Evolutionary conservation across 768 basidiomycete species (phyloP).

Genomic region (Mycena kentingensis): DNA sequence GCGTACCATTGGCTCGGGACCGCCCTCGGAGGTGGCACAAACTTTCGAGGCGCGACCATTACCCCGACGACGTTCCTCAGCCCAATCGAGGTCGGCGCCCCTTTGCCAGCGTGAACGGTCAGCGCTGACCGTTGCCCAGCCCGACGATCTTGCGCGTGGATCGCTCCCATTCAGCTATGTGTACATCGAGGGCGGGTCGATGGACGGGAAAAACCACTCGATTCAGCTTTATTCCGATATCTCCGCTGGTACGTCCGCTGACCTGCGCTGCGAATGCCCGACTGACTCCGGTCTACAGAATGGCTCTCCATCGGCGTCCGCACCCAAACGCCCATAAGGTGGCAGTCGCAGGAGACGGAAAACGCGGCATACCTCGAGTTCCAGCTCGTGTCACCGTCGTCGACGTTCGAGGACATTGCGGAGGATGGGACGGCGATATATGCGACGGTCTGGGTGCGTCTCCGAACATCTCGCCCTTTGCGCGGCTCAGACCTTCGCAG

Average conservation of each 20-base stretch:
- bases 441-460: constrained; percentile 39
- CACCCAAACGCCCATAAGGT: constrained; percentile 41
- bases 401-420: constrained; percentile 45
- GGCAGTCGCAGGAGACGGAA: constrained; percentile 40
- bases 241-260: constrained; percentile 32
- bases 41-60: constrained; percentile 35
- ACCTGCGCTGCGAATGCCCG: not conserved
- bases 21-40: constrained; percentile 23
- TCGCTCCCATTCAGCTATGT: constrained; percentile 59
- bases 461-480: not conserved
- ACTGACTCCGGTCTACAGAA: constrained; percentile 25
- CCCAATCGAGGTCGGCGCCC: constrained; percentile 51
- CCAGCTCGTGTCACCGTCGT: constrained; percentile 33
- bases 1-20: constrained; percentile 49
- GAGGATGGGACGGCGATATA: constrained; percentile 53
- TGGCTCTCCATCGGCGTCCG: constrained; percentile 38
- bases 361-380: constrained; percentile 46
- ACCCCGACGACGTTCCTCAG: constrained; percentile 60
- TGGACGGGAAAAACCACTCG: constrained; percentile 39
- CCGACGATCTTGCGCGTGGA: constrained; percentile 47
- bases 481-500: too few relatives aligned
- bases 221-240: constrained; percentile 53
- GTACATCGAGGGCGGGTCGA: constrained; percentile 38
- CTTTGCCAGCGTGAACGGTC: not conserved
- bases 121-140: constrained; percentile 30